Percentiles rank a stretch among this genome's conserved stretches.
phyloP scores from a whole-genome alignment of 2,329 filamentous ascomycete genomes.

The Aspergillus ochraceus region DNA sequence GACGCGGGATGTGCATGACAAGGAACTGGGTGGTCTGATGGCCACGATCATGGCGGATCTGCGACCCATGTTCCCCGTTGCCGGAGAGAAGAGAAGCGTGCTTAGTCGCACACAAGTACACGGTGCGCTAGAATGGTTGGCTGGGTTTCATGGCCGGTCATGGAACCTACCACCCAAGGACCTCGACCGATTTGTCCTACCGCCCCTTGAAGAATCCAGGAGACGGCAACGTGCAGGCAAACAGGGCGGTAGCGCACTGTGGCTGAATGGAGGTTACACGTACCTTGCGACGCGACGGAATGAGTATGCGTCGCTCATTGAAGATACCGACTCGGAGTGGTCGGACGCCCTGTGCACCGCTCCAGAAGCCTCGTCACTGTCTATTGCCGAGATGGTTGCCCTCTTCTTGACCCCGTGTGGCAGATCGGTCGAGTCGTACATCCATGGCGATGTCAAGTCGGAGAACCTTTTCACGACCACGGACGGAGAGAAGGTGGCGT shows the following conservation, averaged over 20 bases:
- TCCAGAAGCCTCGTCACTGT: conserved; percentile 19
- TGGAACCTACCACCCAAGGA: conserved; percentile 38
- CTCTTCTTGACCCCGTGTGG: conserved; percentile 50
- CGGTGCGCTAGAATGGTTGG: conserved; percentile 63
- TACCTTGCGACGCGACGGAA: conserved; percentile 63
- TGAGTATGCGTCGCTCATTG: conserved; percentile 54
- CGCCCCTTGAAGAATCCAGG: conserved; percentile 56
- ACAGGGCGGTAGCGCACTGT: conserved; percentile 40
- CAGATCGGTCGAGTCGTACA: conserved; percentile 54
- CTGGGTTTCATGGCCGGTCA: conserved; percentile 60
- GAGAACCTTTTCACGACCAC: conserved; percentile 64
- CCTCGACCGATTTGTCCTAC: conserved; percentile 36
- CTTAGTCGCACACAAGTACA: conserved; percentile 51
- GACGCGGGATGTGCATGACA: conserved; percentile 30
- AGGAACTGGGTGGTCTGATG: conserved; percentile 36
- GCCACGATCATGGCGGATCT: conserved; percentile 62
- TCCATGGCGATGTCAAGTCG: conserved; percentile 70
- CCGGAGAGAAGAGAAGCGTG: conserved; percentile 41
- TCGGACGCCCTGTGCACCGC: conserved; percentile 49
- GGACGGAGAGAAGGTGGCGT: conserved; percentile 54
- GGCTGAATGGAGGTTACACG: conserved; percentile 69
- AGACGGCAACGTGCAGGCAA: conserved; percentile 27
- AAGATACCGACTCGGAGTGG: conserved; percentile 57
- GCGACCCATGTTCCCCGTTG: conserved; percentile 53
- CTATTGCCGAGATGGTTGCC: conserved; percentile 56